These are phyloP conservation scores for Neurospora sublineolata DNA, from an alignment of 495 filamentous ascomycete genomes.

Conservation along the genomic window DNA sequence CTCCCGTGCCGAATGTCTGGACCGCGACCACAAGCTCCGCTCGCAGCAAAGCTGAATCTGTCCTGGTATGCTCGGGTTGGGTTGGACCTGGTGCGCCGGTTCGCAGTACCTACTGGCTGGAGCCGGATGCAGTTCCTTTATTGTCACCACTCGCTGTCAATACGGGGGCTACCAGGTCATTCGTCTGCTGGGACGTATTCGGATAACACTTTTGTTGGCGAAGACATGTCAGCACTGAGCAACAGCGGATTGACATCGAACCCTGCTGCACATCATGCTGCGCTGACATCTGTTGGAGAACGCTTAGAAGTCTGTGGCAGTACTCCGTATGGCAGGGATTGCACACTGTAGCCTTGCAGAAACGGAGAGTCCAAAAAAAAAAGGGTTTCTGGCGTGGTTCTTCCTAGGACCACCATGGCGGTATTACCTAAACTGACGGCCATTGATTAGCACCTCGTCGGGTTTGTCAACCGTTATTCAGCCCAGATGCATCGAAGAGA, in stretches of 20 bases:
- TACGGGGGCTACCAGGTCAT: not conserved
- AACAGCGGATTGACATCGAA: slow-evolving; percentile 3
- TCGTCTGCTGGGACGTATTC: not conserved
- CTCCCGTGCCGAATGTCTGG: slow-evolving; percentile 2
- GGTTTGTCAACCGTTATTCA: not conserved
- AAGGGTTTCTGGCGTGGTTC: not conserved
- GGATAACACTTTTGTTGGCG: not conserved
- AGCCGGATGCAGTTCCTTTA: not conserved
- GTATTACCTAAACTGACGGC: not conserved
- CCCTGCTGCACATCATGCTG: slow-evolving; percentile 20
- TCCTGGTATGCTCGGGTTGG: not conserved
- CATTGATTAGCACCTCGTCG: not conserved
- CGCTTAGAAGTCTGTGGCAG: not conserved
- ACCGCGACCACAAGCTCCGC: not conserved
- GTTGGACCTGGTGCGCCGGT: not conserved
- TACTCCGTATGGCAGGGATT: not conserved
- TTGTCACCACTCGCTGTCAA: not conserved
- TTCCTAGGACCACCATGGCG: not conserved
- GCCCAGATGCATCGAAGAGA: not conserved
- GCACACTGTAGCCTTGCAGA: not conserved
- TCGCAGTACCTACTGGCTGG: not conserved
- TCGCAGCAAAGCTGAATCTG: not conserved
- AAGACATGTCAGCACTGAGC: not conserved
- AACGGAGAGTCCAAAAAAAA: not conserved
- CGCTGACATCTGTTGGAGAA: not conserved